A percentile compares a stretch with the other conserved stretches of the same genome.
Evolutionary conservation across 2,329 filamentous ascomycete genomes (phyloP).

Genomic region (Scopulariopsis brevicaulis): DNA sequence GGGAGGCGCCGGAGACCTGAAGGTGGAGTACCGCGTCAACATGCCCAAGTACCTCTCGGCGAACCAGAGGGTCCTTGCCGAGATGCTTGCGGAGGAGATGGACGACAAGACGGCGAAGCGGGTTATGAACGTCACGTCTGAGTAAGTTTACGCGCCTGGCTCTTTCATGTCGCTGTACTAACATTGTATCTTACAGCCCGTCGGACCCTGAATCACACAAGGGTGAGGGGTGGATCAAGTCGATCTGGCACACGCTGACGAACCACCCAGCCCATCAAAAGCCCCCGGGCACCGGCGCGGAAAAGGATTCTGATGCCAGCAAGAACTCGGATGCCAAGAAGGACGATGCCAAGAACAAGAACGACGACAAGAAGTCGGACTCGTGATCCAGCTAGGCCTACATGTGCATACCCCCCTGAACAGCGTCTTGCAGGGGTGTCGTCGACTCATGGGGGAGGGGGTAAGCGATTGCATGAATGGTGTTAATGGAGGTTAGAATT

Average conservation of each 20-base stretch:
- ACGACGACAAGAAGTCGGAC: background rate
- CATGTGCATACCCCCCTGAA: background rate
- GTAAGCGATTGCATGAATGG: background rate
- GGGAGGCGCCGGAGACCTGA: slow-evolving; percentile 65
- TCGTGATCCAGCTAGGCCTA: background rate
- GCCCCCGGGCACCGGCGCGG: slow-evolving; percentile 12
- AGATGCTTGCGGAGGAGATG: slow-evolving; percentile 96
- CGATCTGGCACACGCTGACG: slow-evolving; percentile 86
- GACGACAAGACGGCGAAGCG: slow-evolving; percentile 83
- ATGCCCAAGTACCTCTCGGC: slow-evolving; percentile 92
- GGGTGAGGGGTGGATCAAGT: slow-evolving; percentile 85
- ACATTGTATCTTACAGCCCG: slow-evolving; percentile 5
- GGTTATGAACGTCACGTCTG: slow-evolving; percentile 66
- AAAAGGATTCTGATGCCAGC: slow-evolving; percentile 11
- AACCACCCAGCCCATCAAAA: slow-evolving; percentile 52
- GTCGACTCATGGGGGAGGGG: background rate
- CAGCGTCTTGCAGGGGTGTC: background rate
- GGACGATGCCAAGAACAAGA: slow-evolving; percentile 1
- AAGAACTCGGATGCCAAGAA: slow-evolving; percentile 12
- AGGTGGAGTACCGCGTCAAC: slow-evolving; percentile 85
- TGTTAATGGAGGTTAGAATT: slow-evolving; percentile 2
- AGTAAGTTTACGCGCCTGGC: slow-evolving; percentile 27
- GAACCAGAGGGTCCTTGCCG: slow-evolving; percentile 85
- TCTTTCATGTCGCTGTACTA: background rate
- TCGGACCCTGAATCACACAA: slow-evolving; percentile 44